Percentiles rank a stretch among this genome's conserved stretches.
phyloP scores from a whole-genome alignment of 495 filamentous ascomycete genomes.

The Lasiosphaeris hirsuta region DNA sequence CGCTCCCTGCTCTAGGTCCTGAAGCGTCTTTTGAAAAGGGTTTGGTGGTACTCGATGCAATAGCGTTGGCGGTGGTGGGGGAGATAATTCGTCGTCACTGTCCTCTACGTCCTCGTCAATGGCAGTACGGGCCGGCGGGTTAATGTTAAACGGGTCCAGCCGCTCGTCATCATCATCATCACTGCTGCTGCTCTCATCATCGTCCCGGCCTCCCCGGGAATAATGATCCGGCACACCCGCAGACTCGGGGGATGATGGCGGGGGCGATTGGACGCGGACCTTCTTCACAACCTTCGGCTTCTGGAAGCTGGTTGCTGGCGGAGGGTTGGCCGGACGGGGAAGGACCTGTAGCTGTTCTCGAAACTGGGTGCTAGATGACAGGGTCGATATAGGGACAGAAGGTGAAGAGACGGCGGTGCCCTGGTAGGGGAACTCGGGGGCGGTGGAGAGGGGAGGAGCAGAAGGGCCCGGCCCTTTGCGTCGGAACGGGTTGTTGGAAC shows the following conservation, averaged over 20 bases:
- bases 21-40: conserved; percentile 48
- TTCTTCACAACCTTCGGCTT: conserved; percentile 50
- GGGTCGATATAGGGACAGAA: conserved; percentile 18
- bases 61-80: conserved; percentile 1
- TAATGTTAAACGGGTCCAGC: conserved; percentile 26
- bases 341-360: conserved; percentile 26
- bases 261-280: conserved; percentile 56
- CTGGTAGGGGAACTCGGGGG: conserved; percentile 16
- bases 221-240: conserved; percentile 32
- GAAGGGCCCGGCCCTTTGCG: conserved; percentile 29
- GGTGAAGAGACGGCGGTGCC: conserved; percentile 10
- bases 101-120: conserved; percentile 9
- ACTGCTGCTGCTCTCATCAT: conserved; percentile 21
- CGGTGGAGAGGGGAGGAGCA: conserved; percentile 17
- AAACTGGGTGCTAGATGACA: conserved; percentile 30
- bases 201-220: conserved; percentile 26
- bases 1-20: conserved; percentile 38
- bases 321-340: conserved; percentile 27
- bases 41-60: conserved; percentile 38
- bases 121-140: not conserved
- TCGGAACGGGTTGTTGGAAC: conserved; percentile 49
- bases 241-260: conserved; percentile 48
- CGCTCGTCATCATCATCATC: conserved; percentile 23
- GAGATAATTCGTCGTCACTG: not conserved
- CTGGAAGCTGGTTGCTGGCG: conserved; percentile 40